Evolutionary conservation across 371 early-diverging fungal genomes (phyloP).

Genomic region (Mortierella sp.): DNA sequence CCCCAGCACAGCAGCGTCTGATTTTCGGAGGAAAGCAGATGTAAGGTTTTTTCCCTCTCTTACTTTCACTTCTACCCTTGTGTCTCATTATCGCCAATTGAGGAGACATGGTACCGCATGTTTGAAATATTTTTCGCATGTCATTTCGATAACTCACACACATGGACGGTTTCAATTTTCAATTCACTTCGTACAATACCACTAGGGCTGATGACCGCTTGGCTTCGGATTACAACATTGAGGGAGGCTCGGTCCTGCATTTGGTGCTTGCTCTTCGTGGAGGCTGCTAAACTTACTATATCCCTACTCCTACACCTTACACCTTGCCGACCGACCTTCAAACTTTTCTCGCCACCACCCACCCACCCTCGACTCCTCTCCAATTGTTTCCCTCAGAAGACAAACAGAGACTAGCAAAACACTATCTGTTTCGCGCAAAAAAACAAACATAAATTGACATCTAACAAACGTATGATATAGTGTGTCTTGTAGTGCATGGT

Average conservation of each 20-base stretch:
- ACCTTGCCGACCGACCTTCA: background rate
- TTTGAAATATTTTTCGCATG: background rate
- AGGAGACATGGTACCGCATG: background rate
- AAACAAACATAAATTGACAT: too few species aligned
- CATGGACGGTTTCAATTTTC: background rate
- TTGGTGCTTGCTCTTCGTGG: conserved; percentile 98
- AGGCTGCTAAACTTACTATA: conserved; percentile 65
- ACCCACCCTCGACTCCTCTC: background rate
- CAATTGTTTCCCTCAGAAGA: background rate
- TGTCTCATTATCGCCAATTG: background rate
- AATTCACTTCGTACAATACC: background rate
- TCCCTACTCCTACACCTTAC: background rate
- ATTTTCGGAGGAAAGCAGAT: conserved; percentile 97
- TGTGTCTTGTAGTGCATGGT: too few species aligned
- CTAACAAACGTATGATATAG: too few species aligned
- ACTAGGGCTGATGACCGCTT: conserved; percentile 90
- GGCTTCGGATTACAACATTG: conserved; percentile 83
- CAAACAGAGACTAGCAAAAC: background rate
- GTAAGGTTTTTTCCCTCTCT: conserved; percentile 59
- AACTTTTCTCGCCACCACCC: background rate
- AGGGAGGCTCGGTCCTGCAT: conserved; percentile 94
- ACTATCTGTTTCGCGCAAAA: background rate
- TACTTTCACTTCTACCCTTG: conserved; percentile 7
- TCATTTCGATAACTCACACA: background rate
- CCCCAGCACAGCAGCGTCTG: conserved; percentile 95